Conservation (phyloP, 2,329 filamentous ascomycete species). For the Rutstroemia sp. region DNA sequence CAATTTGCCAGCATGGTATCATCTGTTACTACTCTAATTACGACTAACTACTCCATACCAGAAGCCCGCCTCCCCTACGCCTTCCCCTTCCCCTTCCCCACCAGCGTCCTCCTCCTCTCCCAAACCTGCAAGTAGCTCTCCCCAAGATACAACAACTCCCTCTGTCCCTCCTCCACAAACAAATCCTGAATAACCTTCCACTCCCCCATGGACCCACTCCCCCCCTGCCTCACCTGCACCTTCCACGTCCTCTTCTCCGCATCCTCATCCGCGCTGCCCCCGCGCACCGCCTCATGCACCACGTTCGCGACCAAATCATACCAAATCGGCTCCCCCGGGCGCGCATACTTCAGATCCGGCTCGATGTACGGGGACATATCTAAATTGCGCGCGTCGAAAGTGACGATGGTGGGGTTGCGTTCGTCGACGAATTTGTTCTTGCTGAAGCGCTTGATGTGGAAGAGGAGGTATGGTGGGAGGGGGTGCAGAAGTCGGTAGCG, state of each 20-base stretch:
- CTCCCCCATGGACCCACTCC: slow-evolving; percentile 63
- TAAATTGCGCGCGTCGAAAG: slow-evolving; percentile 77
- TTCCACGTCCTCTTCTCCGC: slow-evolving; percentile 91
- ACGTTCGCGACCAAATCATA: slow-evolving; percentile 97
- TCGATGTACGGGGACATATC: slow-evolving; percentile 90
- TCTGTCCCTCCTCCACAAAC: slow-evolving; percentile 83
- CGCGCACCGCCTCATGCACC: slow-evolving; percentile 74
- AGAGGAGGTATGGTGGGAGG: slow-evolving; percentile 80
- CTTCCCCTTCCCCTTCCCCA: slow-evolving; percentile 17
- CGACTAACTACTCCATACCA: too few species aligned
- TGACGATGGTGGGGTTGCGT: slow-evolving; percentile 96
- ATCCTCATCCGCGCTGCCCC: slow-evolving; percentile 78
- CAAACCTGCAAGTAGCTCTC: slow-evolving; percentile 96
- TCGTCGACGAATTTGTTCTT: slow-evolving; percentile 95
- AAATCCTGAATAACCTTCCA: slow-evolving; percentile 95
- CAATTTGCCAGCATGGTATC: too few species aligned
- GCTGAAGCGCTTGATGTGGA: slow-evolving; percentile 96
- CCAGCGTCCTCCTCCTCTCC: slow-evolving; percentile 65
- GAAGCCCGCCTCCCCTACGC: neutral
- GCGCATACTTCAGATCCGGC: slow-evolving; percentile 65
- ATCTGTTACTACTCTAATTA: too few species aligned
- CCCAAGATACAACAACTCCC: slow-evolving; percentile 82
- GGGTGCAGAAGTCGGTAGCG: slow-evolving; percentile 87
- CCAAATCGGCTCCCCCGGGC: slow-evolving; percentile 74
- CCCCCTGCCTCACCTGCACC: slow-evolving; percentile 77